phyloP scores from a whole-genome alignment of 2,329 filamentous ascomycete species.

The Dactylonectria estremocensis region DNA sequence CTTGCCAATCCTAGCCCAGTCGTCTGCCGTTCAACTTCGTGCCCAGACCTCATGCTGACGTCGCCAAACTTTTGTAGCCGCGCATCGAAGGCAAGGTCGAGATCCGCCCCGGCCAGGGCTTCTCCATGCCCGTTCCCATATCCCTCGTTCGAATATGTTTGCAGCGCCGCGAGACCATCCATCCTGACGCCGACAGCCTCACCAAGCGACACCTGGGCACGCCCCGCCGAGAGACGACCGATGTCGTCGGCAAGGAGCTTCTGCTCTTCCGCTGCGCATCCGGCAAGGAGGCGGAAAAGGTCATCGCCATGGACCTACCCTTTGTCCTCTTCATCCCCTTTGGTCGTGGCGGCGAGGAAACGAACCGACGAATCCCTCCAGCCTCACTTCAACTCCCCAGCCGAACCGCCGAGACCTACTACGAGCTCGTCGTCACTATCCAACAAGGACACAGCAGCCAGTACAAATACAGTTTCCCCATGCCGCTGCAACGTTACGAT shows the following conservation, averaged over 20 bases:
- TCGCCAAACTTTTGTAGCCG: conserved; percentile 70
- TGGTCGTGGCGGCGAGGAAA: conserved; percentile 90
- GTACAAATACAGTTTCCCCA: conserved; percentile 91
- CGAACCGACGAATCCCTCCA: conserved; percentile 90
- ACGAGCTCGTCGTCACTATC: conserved; percentile 95
- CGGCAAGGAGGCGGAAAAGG: conserved; percentile 87
- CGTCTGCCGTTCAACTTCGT: conserved; percentile 12
- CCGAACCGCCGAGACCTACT: conserved; percentile 96
- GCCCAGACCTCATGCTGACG: conserved; percentile 39
- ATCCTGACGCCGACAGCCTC: conserved; percentile 94
- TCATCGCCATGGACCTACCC: conserved; percentile 96
- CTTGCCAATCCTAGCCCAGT: conserved; percentile 30
- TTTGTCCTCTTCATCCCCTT: conserved; percentile 99
- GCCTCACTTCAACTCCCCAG: conserved; percentile 92
- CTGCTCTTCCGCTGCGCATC: conserved; percentile 89
- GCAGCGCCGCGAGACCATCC: conserved; percentile 94
- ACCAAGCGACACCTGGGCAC: conserved; percentile 93
- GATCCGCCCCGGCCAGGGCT: conserved; percentile 88
- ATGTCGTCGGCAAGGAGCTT: conserved; percentile 96
- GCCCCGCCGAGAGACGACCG: conserved; percentile 89
- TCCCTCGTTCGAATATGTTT: conserved; percentile 96
- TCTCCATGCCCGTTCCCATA: conserved; percentile 89
- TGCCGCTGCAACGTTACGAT: conserved; percentile 94
- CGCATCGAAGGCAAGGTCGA: conserved; percentile 98
- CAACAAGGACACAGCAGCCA: conserved; percentile 91